phyloP scores from a whole-genome alignment of 306 rosid genomes.

The Medicago ruthenica region DNA sequence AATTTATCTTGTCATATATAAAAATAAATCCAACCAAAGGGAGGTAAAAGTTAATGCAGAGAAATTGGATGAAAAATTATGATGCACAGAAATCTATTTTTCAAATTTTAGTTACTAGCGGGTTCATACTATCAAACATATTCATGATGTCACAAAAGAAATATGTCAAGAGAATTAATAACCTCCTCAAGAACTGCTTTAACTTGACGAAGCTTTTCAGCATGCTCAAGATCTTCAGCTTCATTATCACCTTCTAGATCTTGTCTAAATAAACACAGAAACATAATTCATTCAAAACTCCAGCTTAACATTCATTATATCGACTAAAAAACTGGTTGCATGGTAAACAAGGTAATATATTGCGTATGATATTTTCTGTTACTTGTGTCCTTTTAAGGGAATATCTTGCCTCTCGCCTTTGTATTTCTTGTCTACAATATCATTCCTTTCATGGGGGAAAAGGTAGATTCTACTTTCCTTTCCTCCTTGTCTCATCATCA shows the following conservation, averaged over 20 bases:
- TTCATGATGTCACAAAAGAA: conserved; percentile 39
- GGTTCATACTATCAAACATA: conserved; percentile 34
- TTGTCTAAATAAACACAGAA: conserved; percentile 61
- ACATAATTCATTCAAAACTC: conserved; percentile 38
- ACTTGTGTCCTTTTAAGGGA: too few species aligned
- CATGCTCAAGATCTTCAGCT: conserved; percentile 95
- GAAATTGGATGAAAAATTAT: conserved; percentile 18
- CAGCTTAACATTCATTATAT: conserved; percentile 27
- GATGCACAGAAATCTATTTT: conserved; percentile 14
- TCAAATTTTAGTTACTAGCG: conserved; percentile 14
- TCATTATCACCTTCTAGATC: conserved; percentile 91
- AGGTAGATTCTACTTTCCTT: conserved; percentile 10
- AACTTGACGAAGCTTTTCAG: conserved; percentile 98
- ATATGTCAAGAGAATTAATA: conserved; percentile 34
- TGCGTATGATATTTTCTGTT: too few species aligned
- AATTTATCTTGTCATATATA: conserved; percentile 17
- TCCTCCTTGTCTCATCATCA: neutral
- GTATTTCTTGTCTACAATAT: neutral
- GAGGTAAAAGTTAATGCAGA: conserved; percentile 10
- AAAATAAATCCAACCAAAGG: conserved; percentile 25
- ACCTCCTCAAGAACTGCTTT: conserved; percentile 99
- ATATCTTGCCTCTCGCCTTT: conserved; percentile 6
- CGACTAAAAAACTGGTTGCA: conserved; percentile 9
- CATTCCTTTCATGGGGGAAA: conserved; percentile 5
- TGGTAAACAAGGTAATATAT: too few species aligned